phyloP scores from a whole-genome alignment of 805 yeast species.

The Wickerhamiella sergipiensis region DNA sequence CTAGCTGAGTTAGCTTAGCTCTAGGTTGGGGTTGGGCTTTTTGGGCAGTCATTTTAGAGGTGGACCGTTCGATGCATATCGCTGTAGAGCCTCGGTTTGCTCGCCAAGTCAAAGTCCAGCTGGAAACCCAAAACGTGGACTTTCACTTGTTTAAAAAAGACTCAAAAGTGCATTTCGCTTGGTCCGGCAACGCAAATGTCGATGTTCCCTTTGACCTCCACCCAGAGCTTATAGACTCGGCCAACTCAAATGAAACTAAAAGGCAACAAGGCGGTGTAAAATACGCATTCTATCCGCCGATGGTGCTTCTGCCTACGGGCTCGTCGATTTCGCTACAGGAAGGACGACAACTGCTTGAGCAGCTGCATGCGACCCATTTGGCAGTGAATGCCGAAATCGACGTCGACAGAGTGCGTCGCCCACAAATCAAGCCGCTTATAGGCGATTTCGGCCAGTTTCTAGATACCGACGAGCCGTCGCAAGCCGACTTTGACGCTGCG shows the following conservation, averaged over 20 bases:
- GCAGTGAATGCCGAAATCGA: constrained; percentile 61
- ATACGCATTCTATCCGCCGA: constrained; percentile 54
- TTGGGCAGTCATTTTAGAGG: too few species aligned
- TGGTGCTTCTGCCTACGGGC: constrained; percentile 41
- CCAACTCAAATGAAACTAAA: too few species aligned
- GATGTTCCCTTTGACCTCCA: background rate
- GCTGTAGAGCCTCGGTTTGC: background rate
- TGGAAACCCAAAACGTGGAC: background rate
- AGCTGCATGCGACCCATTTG: constrained; percentile 36
- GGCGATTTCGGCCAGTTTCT: constrained; percentile 47
- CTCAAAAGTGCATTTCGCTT: background rate
- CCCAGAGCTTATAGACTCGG: too few species aligned
- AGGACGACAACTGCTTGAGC: constrained; percentile 10
- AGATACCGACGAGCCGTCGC: constrained; percentile 25
- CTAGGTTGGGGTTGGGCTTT: background rate
- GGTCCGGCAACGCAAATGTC: background rate
- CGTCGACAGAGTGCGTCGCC: constrained; percentile 48
- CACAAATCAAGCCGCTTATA: constrained; percentile 44
- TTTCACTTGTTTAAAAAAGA: background rate
- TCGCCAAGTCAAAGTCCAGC: background rate
- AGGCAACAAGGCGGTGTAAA: too few species aligned
- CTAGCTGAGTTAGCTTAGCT: too few species aligned
- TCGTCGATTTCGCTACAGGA: background rate
- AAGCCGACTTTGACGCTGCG: constrained; percentile 34
- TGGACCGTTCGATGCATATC: background rate